Base-by-base conservation (phyloP, 1,284 basidiomycete genomes). In the Apiotrichum akiyoshidainum region DNA sequence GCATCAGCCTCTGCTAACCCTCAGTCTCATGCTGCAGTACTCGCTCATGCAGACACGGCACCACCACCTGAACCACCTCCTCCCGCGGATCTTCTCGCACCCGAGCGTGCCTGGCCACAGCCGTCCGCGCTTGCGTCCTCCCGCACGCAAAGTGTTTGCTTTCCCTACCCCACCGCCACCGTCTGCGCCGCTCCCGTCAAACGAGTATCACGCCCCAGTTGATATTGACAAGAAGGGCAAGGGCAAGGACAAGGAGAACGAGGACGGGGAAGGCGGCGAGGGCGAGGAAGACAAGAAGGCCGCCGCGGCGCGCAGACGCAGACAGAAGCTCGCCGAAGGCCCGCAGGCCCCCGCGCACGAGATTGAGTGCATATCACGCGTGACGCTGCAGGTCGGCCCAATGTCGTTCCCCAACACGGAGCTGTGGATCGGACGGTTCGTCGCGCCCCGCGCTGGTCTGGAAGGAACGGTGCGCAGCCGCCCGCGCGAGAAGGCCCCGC, bases 371-470 rank as follows among this genome's bases (percentile, higher is more conserved):
- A 70, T 76, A 41, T 66, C 69, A 0, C 59, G 75, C 12, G 68
- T 70, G 3, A 74, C 68, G 4, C 54, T 76, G 11, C 58, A 69
- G 12, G 61, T 76, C 14, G 75, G 75, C 31, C 70, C 73, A 1
- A 67, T 76, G 34, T 68, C 67, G 13, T 76, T 67, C 52, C 71
- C 70, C 6, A 68, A 66, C 35, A 74, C 72, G 2, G 73, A 75
- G 56, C 61, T 76, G 6, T 76, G 75, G 75, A 60, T 75, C 16
- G 75, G 72, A 2, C 56, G 67, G n/a, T 76, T 76, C 53, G 73
- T 76, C 5, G 66, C 69, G 46, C 69, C 70, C 5, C 55, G 69
- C 31, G 44, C 51, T 10, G 55, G 59, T 6, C 42, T 47, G 0
- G 51, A 46, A 1, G 56, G 53, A 0, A 60, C 58, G 16, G 63